phyloP scores from a whole-genome alignment of 805 yeast species.

The Metschnikowia kunwiensis region DNA sequence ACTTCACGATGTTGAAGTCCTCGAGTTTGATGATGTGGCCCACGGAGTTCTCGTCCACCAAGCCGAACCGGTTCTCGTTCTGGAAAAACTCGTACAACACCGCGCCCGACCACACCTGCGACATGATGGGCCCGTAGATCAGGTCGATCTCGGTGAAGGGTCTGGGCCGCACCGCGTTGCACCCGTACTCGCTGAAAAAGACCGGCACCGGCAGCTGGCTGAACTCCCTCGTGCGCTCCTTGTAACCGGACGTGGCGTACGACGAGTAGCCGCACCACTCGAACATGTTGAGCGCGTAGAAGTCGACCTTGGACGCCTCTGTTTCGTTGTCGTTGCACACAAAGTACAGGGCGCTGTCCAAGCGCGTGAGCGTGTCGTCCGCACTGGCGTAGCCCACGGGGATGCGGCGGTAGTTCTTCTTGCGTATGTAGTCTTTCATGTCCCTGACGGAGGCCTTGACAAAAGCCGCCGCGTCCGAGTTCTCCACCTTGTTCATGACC shows the following conservation, averaged over 20 bases:
- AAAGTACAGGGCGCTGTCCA: constrained; percentile 28
- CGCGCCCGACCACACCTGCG: constrained; percentile 40
- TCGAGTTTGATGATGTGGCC: constrained; percentile 29
- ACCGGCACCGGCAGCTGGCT: constrained; percentile 32
- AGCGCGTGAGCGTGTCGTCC: constrained; percentile 33
- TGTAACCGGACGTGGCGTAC: constrained; percentile 35
- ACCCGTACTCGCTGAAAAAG: constrained; percentile 40
- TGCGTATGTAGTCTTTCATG: constrained; percentile 26
- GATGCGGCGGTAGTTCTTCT: constrained; percentile 28
- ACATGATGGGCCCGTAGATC: constrained; percentile 31
- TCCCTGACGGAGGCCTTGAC: constrained; percentile 39
- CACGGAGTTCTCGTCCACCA: constrained; percentile 27
- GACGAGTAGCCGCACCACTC: constrained; percentile 44
- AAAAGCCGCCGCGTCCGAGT: constrained; percentile 31
- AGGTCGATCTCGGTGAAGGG: constrained; percentile 40
- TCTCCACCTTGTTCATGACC: constrained; percentile 30
- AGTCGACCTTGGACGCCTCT: constrained; percentile 23
- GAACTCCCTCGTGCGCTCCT: constrained; percentile 33
- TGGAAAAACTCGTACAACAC: constrained; percentile 38
- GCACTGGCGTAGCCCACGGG: constrained; percentile 43
- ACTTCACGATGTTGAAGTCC: constrained; percentile 31
- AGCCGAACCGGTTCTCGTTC: constrained; percentile 33
- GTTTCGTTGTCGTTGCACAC: constrained; percentile 21
- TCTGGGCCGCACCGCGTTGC: constrained; percentile 34
- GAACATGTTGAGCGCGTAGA: constrained; percentile 38